Evolutionary conservation across 2,329 filamentous ascomycete species (phyloP).

Genomic region (Aureobasidium sp.): DNA sequence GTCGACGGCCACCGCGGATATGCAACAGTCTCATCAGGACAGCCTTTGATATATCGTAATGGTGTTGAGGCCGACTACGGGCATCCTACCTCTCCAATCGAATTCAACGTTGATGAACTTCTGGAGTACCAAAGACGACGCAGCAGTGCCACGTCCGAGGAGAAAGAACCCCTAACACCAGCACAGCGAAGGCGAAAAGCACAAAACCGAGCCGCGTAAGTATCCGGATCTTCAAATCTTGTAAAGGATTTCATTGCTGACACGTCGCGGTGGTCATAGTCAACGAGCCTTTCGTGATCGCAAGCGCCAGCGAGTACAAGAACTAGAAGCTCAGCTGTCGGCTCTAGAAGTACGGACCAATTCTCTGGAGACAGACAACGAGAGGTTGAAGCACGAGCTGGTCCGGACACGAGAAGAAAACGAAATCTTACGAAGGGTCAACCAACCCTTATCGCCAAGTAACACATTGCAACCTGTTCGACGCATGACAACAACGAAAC

Average conservation of each 20-base stretch:
- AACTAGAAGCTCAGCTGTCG: slow-evolving; percentile 80
- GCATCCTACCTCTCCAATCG: not conserved
- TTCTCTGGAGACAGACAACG: slow-evolving; percentile 72
- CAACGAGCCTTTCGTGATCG: slow-evolving; percentile 94
- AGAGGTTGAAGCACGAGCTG: slow-evolving; percentile 74
- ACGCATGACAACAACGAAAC: not conserved
- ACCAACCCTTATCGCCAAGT: not conserved
- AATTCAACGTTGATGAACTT: slow-evolving; percentile 13
- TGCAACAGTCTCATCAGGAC: not conserved
- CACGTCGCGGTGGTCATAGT: slow-evolving; percentile 40
- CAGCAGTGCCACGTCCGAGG: slow-evolving; percentile 36
- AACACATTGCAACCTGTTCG: not conserved
- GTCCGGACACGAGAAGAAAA: slow-evolving; percentile 85
- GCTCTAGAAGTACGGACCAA: slow-evolving; percentile 68
- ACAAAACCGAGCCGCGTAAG: slow-evolving; percentile 67
- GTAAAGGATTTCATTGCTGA: not conserved
- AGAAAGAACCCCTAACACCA: slow-evolving; percentile 40
- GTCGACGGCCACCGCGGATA: not conserved
- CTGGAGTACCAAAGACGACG: slow-evolving; percentile 4
- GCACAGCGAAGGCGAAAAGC: slow-evolving; percentile 56
- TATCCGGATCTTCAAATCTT: slow-evolving; percentile 16
- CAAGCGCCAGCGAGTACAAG: slow-evolving; percentile 89
- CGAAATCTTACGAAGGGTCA: slow-evolving; percentile 57
- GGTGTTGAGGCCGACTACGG: not conserved
- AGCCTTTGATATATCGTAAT: not conserved